Percentiles rank a stretch among this genome's conserved stretches.
Evolutionary conservation across 139 green algal genomes (phyloP).

Genomic region (Coelastrella sp.): DNA sequence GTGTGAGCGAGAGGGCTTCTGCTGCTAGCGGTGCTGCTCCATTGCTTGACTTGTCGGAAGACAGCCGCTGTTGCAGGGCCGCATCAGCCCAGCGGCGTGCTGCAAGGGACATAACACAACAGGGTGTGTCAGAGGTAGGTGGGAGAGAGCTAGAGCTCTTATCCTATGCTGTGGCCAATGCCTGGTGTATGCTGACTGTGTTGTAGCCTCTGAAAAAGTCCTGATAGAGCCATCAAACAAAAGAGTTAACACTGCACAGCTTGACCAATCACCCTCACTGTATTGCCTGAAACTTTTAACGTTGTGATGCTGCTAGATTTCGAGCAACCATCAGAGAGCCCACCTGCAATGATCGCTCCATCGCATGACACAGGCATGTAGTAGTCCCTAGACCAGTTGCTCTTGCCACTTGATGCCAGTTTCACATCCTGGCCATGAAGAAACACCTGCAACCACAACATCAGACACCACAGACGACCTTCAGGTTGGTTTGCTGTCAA

Average conservation of each 20-base stretch:
- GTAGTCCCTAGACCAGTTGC: conserved; percentile 13
- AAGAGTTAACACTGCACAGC: no score
- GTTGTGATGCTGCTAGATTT: not conserved
- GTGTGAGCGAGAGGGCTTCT: not conserved
- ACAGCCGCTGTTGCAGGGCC: conserved; percentile 13
- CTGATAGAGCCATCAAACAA: no score
- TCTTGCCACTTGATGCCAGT: not conserved
- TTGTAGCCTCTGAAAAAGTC: no score
- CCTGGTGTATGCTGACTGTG: no score
- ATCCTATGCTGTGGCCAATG: no score
- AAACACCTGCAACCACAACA: conserved; percentile 6
- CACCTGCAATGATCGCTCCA: conserved; percentile 16
- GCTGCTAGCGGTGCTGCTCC: not conserved
- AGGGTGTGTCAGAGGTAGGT: not conserved
- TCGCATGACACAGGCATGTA: conserved; percentile 27
- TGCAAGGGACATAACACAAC: not conserved
- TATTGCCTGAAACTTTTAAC: not conserved
- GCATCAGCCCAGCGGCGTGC: not conserved
- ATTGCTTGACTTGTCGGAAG: not conserved
- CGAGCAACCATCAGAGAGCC: not conserved
- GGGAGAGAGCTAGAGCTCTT: no score
- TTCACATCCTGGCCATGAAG: conserved; percentile 9
- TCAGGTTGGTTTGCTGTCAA: no score
- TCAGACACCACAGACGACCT: not conserved
- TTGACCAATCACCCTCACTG: not conserved